Conservation (phyloP, 2,329 filamentous ascomycete genomes). For the Paracamarosporium sp. region DNA sequence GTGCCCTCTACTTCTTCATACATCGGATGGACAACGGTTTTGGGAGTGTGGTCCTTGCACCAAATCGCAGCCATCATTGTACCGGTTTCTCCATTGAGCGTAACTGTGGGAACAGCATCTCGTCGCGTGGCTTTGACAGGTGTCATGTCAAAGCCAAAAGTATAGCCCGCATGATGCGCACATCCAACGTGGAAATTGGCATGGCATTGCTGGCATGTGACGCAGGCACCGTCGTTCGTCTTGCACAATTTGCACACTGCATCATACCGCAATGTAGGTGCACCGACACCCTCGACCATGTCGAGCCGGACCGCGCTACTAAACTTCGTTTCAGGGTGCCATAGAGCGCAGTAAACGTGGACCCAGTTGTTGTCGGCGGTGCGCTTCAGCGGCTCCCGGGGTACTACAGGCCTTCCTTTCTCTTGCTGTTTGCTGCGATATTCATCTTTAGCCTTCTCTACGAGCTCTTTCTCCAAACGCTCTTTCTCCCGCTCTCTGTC, state of each 20-base stretch:
- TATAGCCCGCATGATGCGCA: constrained; percentile 81
- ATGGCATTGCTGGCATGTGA: constrained; percentile 79
- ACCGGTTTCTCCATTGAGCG: constrained; percentile 80
- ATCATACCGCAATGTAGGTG: constrained; percentile 78
- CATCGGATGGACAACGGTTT: constrained; percentile 78
- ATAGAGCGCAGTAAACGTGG: constrained; percentile 90
- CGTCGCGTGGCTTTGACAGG: constrained; percentile 88
- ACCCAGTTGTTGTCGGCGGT: constrained; percentile 99
- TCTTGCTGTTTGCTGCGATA: constrained; percentile 85
- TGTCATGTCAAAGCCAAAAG: constrained; percentile 87
- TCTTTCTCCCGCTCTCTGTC: constrained; percentile 93
- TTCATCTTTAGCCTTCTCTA: constrained; percentile 77
- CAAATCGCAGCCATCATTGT: constrained; percentile 85
- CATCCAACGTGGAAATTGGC: constrained; percentile 84
- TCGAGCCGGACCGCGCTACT: constrained; percentile 82
- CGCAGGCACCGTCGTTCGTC: constrained; percentile 75
- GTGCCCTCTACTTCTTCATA: constrained; percentile 74
- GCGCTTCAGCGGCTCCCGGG: constrained; percentile 89
- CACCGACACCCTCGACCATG: constrained; percentile 81
- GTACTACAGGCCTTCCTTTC: constrained; percentile 80
- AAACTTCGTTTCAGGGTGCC: constrained; percentile 92
- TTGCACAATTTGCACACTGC: constrained; percentile 87
- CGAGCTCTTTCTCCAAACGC: constrained; percentile 81
- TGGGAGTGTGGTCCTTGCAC: constrained; percentile 84
- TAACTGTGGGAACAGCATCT: constrained; percentile 81